Base-by-base conservation (phyloP, 2,329 filamentous ascomycete genomes). In the Scytalidium lignicola region DNA sequence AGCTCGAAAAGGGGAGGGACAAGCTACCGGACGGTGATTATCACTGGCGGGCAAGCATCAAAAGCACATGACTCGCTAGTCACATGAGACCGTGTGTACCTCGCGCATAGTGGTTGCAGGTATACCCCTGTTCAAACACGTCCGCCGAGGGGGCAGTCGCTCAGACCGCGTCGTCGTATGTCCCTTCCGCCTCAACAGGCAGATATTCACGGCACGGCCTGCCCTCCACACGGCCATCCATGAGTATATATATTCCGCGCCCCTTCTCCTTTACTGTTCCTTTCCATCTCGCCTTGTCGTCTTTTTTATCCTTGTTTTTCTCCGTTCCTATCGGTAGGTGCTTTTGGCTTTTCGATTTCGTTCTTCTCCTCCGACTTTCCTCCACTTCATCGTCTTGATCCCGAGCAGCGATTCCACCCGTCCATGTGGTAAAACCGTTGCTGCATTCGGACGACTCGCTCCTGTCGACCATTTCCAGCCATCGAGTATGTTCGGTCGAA, bases 401-500 rank as follows among this genome's bases (percentile, higher is more conserved):
- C 32, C 17, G 12, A 19, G 6, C 20, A 40, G 19, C 29, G 18
- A 21, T 28, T 41, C 23, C 20, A 15, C 29, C 32, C n/a, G n/a
- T 18, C 20, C 26, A 37, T 18, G 41, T 28, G 19, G 21, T 19
- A 21, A 18, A n/a, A 20, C 28, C 26, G 23, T 21, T 10, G 23
- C 41, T 28, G 40, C 29, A 2, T 26, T 18, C n/a, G n/a, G 19
- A 45, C 19, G 23, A 39, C 22, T 37, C 32, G 43, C 18, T 21
- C 43, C 43, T 2, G n/a, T 15, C 12, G 10, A 4, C 20, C 18
- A 19, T 45, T 18, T 19, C 17, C 22, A 32, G 26, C 28, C 15
- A 29, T 47, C 37, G 46, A 51, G 29, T 22, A 55, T 55, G 51
- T 55, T 54, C 52, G 45, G 40, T 44, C 44, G 52, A 28, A 44